Evolutionary conservation across 495 filamentous ascomycete genomes (phyloP), one percentile per base, ranked within the genome.

Genomic region (Talaromyces stipitatus): DNA sequence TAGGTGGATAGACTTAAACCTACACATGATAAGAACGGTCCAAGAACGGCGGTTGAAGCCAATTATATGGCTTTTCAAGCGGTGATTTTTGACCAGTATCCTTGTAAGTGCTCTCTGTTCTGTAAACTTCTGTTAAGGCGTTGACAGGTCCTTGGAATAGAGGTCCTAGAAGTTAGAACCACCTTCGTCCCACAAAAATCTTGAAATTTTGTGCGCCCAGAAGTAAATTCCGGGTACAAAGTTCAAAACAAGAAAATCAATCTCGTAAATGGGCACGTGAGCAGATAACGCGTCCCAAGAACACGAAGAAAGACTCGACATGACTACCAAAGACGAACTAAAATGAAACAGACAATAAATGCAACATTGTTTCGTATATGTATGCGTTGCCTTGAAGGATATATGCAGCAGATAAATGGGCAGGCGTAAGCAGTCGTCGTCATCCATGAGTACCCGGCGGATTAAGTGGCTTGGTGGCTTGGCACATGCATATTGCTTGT

Each of bases 401-500:
- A n/a, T n/a, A n/a, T n/a, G n/a, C n/a, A n/a, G n/a, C n/a, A n/a
- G n/a, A n/a, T n/a, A n/a, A n/a, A n/a, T n/a, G 9, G 45, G 20
- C 18, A 33, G 45, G 22, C 45, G 45, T 48, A 48, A 48, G 45
- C 45, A 48, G 45, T 33, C 45, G 45, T 48, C 45, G 45, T 48
- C 45, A 48, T n/a, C 45, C 6, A 24, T 27, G 20, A 7, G 11
- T 46, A 18, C 7, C 30, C 6, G 12, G 30, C 30, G 30, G 30
- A 12, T 12, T 47, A 3, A 3, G 43, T 47, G 3, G 0, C 38
- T 45, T 18, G 8, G 33, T 38, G 33, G n/a, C 33, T 18, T 38
- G 33, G 33, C n/a, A n/a, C n/a, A 38, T 38, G 33, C 3, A 38
- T n/a, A 33, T 38, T 18, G 33, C 33, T 18, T 18, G 16, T 16